Evolutionary conservation across 2,329 filamentous ascomycete genomes (phyloP).

Genomic region (Chaetomiaceae sp.): DNA sequence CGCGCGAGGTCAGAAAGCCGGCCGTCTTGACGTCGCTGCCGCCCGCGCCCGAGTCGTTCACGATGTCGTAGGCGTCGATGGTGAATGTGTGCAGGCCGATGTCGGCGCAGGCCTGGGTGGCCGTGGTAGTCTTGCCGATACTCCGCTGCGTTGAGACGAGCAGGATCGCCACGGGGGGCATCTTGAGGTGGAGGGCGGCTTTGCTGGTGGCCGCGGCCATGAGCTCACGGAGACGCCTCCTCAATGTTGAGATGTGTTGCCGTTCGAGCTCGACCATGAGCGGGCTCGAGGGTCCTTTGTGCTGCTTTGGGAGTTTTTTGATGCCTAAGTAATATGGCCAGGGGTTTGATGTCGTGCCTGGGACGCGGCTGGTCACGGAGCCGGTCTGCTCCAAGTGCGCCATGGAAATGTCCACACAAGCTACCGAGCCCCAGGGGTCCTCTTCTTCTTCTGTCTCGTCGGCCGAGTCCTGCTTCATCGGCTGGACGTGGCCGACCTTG

Average conservation of each 20-base stretch:
- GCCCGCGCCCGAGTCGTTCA: slow-evolving; percentile 84
- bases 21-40: slow-evolving; percentile 93
- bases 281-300: slow-evolving; percentile 36
- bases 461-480: slow-evolving; percentile 39
- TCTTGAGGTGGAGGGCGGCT: slow-evolving; percentile 76
- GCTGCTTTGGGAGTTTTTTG: slow-evolving; percentile 57
- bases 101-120: slow-evolving; percentile 73
- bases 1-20: slow-evolving; percentile 79
- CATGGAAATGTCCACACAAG: slow-evolving; percentile 77
- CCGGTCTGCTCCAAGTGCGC: slow-evolving; percentile 92
- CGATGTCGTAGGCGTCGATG: slow-evolving; percentile 88
- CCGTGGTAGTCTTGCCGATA: slow-evolving; percentile 84
- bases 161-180: slow-evolving; percentile 84
- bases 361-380: slow-evolving; percentile 75
- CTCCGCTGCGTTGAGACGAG: slow-evolving; percentile 87
- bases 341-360: slow-evolving; percentile 67
- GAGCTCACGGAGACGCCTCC: slow-evolving; percentile 73
- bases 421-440: slow-evolving; percentile 79
- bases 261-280: slow-evolving; percentile 42
- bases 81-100: slow-evolving; percentile 85
- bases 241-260: slow-evolving; percentile 54
- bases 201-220: slow-evolving; percentile 85
- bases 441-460: slow-evolving; percentile 56
- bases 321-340: slow-evolving; percentile 90
- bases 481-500: slow-evolving; percentile 71